phyloP scores from a whole-genome alignment of 768 basidiomycete genomes.

The Chiua virens region DNA sequence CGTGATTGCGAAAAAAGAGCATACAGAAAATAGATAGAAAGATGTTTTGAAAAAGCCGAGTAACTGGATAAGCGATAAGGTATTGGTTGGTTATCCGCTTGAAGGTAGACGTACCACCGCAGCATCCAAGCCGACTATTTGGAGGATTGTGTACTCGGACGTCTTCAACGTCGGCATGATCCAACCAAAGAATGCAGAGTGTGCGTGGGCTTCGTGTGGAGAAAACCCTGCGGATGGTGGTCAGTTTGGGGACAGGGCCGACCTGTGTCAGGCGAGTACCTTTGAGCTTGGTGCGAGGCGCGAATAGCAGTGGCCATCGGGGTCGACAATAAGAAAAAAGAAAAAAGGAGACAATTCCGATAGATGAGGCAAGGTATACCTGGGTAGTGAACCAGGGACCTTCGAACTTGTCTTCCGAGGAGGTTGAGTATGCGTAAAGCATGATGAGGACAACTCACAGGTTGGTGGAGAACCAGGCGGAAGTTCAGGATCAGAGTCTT shows the following conservation, averaged over 20 bases:
- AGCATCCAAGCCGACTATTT: conserved; percentile 96
- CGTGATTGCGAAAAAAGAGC: conserved; percentile 75
- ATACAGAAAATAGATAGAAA: conserved; percentile 87
- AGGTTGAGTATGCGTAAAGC: conserved; percentile 4
- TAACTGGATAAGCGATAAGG: conserved; percentile 49
- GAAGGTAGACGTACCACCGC: conserved; percentile 72
- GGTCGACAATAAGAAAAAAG: conserved; percentile 88
- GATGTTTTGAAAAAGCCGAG: conserved; percentile 95
- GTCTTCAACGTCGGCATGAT: conserved; percentile 88
- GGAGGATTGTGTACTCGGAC: conserved; percentile 90
- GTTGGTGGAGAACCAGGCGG: conserved; percentile 68
- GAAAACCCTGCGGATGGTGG: conserved; percentile 68
- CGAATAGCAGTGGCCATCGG: conserved; percentile 87
- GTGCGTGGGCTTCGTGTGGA: conserved; percentile 88
- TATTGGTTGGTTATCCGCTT: not conserved
- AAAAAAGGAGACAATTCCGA: conserved; percentile 81
- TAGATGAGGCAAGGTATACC: conserved; percentile 67
- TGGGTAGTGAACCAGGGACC: conserved; percentile 98
- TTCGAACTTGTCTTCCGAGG: conserved; percentile 65
- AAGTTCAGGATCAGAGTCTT: conserved; percentile 40
- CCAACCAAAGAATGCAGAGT: conserved; percentile 92
- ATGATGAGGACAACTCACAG: conserved; percentile 38
- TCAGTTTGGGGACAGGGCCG: not conserved
- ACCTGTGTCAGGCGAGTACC: conserved; percentile 44
- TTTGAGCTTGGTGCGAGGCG: conserved; percentile 92